A percentile compares a stretch with the other conserved stretches of the same genome.
phyloP scores from a whole-genome alignment of 768 basidiomycete species.

The Suillus alpinus region DNA sequence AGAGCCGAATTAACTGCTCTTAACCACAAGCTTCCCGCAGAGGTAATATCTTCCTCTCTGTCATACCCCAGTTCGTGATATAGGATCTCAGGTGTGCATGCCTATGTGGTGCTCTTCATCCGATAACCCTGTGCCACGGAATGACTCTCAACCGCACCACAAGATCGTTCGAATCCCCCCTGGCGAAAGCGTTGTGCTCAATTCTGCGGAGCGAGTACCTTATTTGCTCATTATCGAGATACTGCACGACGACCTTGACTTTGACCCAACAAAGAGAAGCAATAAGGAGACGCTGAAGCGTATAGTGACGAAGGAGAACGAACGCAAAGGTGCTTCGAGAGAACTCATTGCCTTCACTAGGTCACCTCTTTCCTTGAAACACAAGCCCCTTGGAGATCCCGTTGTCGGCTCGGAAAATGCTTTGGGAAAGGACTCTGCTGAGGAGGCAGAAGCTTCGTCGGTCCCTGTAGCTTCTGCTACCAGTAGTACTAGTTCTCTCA shows the following conservation, averaged over 20 bases:
- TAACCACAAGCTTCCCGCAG: slow-evolving; percentile 95
- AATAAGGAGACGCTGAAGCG: slow-evolving; percentile 87
- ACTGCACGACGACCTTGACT: slow-evolving; percentile 85
- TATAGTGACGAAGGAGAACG: slow-evolving; percentile 64
- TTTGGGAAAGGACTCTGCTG: slow-evolving; percentile 27
- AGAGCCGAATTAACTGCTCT: slow-evolving; percentile 92
- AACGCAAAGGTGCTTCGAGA: slow-evolving; percentile 53
- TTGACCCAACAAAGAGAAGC: slow-evolving; percentile 76
- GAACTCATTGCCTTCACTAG: slow-evolving; percentile 49
- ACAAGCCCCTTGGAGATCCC: slow-evolving; percentile 21
- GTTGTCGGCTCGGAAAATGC: slow-evolving; percentile 30
- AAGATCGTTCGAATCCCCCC: slow-evolving; percentile 96
- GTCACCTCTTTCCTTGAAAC: slow-evolving; percentile 10
- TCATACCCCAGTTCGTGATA: slow-evolving; percentile 5
- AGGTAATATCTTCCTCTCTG: slow-evolving; percentile 48
- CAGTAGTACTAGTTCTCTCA: slow-evolving; percentile 17
- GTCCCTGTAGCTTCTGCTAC: slow-evolving; percentile 18
- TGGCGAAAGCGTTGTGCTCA: slow-evolving; percentile 95
- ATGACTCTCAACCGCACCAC: slow-evolving; percentile 70
- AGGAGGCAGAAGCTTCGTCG: slow-evolving; percentile 19
- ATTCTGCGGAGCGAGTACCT: slow-evolving; percentile 95
- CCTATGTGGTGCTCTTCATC: slow-evolving; percentile 85
- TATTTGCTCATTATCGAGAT: slow-evolving; percentile 93
- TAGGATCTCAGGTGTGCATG: slow-evolving; percentile 66
- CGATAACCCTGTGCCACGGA: slow-evolving; percentile 41